phyloP scores from a whole-genome alignment of 768 basidiomycete species.

The Leucocoprinus sp. region DNA sequence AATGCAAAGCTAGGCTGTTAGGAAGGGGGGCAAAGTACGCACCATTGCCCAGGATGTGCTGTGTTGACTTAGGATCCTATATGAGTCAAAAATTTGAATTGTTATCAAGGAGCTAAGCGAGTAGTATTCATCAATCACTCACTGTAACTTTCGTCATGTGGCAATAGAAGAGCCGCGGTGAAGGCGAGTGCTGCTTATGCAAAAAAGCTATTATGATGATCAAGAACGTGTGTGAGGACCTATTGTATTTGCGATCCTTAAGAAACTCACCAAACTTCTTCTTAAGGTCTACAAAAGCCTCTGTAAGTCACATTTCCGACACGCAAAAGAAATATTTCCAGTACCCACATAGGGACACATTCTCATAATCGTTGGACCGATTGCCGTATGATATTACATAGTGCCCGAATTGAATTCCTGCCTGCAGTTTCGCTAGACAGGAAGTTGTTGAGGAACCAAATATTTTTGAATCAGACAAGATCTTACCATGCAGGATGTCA shows the following conservation, averaged over 20 bases:
- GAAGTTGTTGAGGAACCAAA: constrained; percentile 5
- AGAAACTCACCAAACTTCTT: constrained; percentile 52
- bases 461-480: background rate
- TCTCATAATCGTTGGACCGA: constrained; percentile 56
- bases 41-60: constrained; percentile 54
- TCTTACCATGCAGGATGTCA: constrained; percentile 45
- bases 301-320: constrained; percentile 4
- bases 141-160: constrained; percentile 72
- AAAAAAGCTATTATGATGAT: constrained; percentile 27
- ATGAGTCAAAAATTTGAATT: background rate
- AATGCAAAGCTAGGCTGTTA: constrained; percentile 1
- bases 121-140: constrained; percentile 17
- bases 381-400: constrained; percentile 59
- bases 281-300: constrained; percentile 42
- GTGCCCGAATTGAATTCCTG: constrained; percentile 51
- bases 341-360: constrained; percentile 52
- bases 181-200: constrained; percentile 50
- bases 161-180: constrained; percentile 52
- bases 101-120: background rate
- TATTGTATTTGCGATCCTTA: background rate
- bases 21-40: constrained; percentile 13
- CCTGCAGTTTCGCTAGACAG: constrained; percentile 46
- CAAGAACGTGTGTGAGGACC: background rate
- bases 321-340: constrained; percentile 2
- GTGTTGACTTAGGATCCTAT: constrained; percentile 55